Evolutionary conservation across 768 basidiomycete species (phyloP).

Genomic region (Phylloporus sp.): DNA sequence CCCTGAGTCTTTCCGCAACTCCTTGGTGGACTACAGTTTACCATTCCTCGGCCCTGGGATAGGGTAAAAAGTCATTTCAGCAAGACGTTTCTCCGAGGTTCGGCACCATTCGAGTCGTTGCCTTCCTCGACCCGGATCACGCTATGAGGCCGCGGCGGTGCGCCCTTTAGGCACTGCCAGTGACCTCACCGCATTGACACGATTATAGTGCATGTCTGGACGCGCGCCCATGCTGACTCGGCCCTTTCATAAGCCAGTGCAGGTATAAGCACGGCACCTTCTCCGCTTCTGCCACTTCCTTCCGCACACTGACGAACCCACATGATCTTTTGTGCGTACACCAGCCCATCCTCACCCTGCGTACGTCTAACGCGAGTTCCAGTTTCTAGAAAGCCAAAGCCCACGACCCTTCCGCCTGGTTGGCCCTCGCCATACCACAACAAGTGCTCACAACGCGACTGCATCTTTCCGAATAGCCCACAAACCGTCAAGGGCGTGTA

Average conservation of each 20-base stretch:
- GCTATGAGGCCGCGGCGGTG: slow-evolving; percentile 18
- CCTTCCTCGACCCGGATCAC: slow-evolving; percentile 12
- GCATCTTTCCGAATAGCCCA: slow-evolving; percentile 30
- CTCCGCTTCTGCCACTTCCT: slow-evolving; percentile 1
- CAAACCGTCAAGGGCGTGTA: slow-evolving; percentile 30
- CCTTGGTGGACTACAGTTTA: neutral
- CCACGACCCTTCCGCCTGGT: slow-evolving; percentile 23
- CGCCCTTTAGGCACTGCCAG: slow-evolving; percentile 11
- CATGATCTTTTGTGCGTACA: slow-evolving; percentile 29
- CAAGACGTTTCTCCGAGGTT: slow-evolving; percentile 1
- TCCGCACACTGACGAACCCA: slow-evolving; percentile 14
- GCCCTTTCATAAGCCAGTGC: slow-evolving; percentile 25
- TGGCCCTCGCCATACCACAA: slow-evolving; percentile 38
- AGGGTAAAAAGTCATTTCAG: neutral
- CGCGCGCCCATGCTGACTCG: slow-evolving; percentile 13
- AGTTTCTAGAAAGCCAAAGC: slow-evolving; percentile 32
- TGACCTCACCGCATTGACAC: slow-evolving; percentile 32
- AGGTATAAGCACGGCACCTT: slow-evolving; percentile 11
- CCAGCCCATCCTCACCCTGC: neutral
- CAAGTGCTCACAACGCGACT: slow-evolving; percentile 34
- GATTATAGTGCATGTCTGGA: slow-evolving; percentile 30
- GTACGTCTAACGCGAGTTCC: neutral
- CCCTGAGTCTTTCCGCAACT: slow-evolving; percentile 4
- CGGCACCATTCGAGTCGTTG: neutral
- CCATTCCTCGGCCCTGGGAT: slow-evolving; percentile 3